A percentile compares a stretch with the other conserved stretches of the same genome.
These are phyloP conservation scores for Carex myosuroides DNA, from an alignment of 176 grass and related monocot species.

Conservation along the genomic window DNA sequence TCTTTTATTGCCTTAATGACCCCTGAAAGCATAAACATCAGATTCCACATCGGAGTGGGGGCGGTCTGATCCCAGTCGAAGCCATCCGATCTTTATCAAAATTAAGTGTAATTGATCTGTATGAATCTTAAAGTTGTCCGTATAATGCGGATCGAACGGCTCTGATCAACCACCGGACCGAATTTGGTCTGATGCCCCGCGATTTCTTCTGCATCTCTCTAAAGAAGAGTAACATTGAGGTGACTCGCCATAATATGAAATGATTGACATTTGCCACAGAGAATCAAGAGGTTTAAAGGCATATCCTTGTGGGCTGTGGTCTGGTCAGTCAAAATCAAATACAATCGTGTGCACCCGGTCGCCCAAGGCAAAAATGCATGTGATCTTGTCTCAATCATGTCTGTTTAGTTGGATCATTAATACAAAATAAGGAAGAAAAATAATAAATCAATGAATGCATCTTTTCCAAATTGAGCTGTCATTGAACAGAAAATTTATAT, in stretches of 20 bases:
- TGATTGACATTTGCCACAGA: background rate
- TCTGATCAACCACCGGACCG: no score
- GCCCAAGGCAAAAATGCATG: background rate
- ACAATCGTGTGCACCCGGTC: background rate
- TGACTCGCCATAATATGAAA: background rate
- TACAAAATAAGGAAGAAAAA: background rate
- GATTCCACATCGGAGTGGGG: background rate
- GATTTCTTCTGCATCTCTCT: background rate
- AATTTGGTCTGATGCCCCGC: no score
- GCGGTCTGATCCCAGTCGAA: no score
- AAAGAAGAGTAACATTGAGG: background rate
- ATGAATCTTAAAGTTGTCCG: no score
- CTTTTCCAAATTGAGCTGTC: conserved; percentile 1
- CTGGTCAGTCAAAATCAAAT: background rate
- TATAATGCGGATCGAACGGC: no score
- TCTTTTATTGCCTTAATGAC: no score
- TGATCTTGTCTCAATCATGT: conserved; percentile 14
- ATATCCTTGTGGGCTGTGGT: background rate
- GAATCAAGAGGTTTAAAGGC: background rate
- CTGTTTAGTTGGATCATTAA: background rate
- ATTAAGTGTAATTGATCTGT: no score
- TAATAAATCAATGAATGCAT: background rate
- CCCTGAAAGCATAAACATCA: no score
- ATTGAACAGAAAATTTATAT: background rate
- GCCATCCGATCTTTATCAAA: no score